These are phyloP conservation scores for Oehlia diaphana DNA, from an alignment of 192 early-diverging fungal genomes.

Conservation along the genomic window DNA sequence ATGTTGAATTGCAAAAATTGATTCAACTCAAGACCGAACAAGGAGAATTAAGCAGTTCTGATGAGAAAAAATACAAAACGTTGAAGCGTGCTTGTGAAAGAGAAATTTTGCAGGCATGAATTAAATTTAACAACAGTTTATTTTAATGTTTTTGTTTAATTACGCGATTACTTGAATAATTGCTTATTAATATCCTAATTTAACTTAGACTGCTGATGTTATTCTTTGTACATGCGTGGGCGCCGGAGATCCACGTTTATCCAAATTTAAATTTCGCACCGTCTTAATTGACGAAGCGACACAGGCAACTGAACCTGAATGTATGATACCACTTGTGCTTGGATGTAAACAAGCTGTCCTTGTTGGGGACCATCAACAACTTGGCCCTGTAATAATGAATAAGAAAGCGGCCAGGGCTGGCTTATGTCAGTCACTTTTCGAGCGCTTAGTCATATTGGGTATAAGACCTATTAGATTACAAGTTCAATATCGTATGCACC, in stretches of 20 bases:
- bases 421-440: conserved; percentile 93
- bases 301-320: conserved; percentile 95
- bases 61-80: conserved; percentile 83
- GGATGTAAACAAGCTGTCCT: conserved; percentile 95
- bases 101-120: conserved; percentile 75
- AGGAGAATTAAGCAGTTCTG: conserved; percentile 87
- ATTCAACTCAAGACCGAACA: conserved; percentile 84
- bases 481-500: conserved; percentile 99
- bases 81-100: conserved; percentile 86
- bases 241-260: conserved; percentile 92
- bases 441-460: conserved; percentile 90
- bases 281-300: conserved; percentile 98
- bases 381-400: conserved; percentile 97
- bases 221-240: conserved; percentile 97
- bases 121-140: too few relatives aligned
- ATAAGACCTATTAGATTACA: conserved; percentile 92
- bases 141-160: not conserved
- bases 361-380: conserved; percentile 98
- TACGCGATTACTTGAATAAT: too few relatives aligned
- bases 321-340: conserved; percentile 96
- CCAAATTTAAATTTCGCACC: conserved; percentile 86
- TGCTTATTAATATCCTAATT: not conserved
- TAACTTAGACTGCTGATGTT: conserved; percentile 82
- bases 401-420: conserved; percentile 95
- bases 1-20: conserved; percentile 91